Conservation (phyloP, 805 yeast species). For the Ogataea allantospora region DNA sequence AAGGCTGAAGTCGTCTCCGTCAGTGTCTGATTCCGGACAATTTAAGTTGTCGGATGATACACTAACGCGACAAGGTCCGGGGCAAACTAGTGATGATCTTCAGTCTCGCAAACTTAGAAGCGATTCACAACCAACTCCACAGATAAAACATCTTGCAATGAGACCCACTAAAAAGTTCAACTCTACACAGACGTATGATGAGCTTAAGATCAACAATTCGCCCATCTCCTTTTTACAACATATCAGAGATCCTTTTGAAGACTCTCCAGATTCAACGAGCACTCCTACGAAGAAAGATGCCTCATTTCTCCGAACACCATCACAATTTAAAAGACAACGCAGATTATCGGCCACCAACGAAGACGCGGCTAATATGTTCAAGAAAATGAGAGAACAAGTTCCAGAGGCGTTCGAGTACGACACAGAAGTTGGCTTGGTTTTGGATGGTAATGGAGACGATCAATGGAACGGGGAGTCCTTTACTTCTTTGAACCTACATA, state of each 20-base stretch:
- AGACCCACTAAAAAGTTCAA: neutral
- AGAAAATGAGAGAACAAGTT: conserved; percentile 22
- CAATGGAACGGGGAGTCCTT: conserved; percentile 25
- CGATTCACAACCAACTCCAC: conserved; percentile 1
- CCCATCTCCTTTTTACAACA: conserved; percentile 31
- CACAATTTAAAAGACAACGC: conserved; percentile 1
- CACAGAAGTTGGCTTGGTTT: conserved; percentile 27
- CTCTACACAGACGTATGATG: conserved; percentile 6
- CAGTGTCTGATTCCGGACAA: neutral
- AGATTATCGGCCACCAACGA: neutral
- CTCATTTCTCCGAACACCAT: conserved; percentile 3
- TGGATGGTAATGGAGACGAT: conserved; percentile 20
- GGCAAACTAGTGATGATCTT: neutral
- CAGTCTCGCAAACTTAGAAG: neutral
- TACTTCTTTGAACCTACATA: conserved; percentile 23
- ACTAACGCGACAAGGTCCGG: neutral
- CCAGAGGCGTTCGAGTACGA: conserved; percentile 26
- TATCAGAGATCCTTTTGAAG: conserved; percentile 39
- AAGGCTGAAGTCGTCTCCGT: neutral
- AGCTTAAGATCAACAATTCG: conserved; percentile 15
- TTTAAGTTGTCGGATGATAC: neutral
- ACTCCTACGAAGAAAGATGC: conserved; percentile 18
- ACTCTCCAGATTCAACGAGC: conserved; percentile 25
- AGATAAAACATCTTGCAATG: neutral
- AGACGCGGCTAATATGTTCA: conserved; percentile 25